A percentile compares a stretch with the other conserved stretches of the same genome.
Evolutionary conservation across 306 rosid species (phyloP).

Genomic region (Amphicarpaea edgeworthii): DNA sequence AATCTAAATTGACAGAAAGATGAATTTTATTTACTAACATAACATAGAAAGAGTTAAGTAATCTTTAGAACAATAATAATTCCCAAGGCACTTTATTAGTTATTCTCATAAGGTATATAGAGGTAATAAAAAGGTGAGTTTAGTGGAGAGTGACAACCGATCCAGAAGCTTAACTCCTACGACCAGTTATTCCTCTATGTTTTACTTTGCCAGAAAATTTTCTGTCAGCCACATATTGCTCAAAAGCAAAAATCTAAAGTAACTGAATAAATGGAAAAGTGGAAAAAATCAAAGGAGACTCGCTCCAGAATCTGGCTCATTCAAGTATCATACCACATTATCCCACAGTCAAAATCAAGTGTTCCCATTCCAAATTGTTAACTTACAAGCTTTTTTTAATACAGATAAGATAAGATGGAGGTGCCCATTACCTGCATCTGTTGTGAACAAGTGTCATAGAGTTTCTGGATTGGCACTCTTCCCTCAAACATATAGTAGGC

Average conservation of each 20-base stretch:
- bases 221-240: not conserved
- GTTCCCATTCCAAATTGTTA: not conserved
- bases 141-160: not conserved
- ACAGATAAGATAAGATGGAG: not conserved
- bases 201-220: constrained; percentile 14
- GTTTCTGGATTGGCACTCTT: constrained; percentile 90
- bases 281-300: constrained; percentile 3
- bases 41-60: not conserved
- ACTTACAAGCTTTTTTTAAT: not conserved
- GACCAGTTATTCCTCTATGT: not conserved
- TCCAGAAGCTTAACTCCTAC: constrained; percentile 1
- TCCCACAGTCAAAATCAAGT: not conserved
- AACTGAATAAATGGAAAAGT: not conserved
- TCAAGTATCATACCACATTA: too few relatives aligned
- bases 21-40: not conserved
- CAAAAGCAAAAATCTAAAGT: constrained; percentile 5
- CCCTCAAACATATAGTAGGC: constrained; percentile 80
- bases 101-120: not conserved
- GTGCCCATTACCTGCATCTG: constrained; percentile 76
- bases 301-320: constrained; percentile 4
- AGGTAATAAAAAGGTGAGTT: not conserved
- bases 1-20: not conserved
- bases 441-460: constrained; percentile 95
- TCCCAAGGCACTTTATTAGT: not conserved
- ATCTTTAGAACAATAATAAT: not conserved